A percentile compares a stretch with the other conserved stretches of the same genome.
Conservation (phyloP, 2,329 filamentous ascomycete species). For the Tolypocladium album region DNA sequence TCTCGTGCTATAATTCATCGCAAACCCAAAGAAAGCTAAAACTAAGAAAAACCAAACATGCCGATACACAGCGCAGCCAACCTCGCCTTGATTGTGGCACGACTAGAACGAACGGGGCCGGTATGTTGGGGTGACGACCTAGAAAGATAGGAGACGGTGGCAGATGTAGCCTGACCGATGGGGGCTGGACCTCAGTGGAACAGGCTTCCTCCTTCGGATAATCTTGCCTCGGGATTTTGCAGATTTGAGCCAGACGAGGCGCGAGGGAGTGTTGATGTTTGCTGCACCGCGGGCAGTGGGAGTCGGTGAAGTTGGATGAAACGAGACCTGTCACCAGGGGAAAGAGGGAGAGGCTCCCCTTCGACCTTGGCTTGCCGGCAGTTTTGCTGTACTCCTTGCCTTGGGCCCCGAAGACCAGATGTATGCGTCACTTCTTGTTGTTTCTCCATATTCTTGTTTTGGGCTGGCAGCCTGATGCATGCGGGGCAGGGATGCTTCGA, state of each 20-base stretch:
- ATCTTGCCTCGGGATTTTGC: background rate
- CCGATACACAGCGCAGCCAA: constrained; percentile 2
- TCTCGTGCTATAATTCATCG: constrained; percentile 46
- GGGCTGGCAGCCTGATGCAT: constrained; percentile 23
- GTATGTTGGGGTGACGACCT: constrained; percentile 2
- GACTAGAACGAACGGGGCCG: constrained; percentile 1
- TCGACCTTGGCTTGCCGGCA: background rate
- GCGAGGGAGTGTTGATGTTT: background rate
- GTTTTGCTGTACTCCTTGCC: background rate
- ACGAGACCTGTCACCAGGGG: background rate
- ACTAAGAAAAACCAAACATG: background rate
- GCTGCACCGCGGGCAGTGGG: background rate
- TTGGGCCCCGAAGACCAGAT: background rate
- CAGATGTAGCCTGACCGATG: background rate
- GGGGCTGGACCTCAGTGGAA: background rate
- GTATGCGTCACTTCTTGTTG: background rate
- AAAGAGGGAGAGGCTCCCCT: background rate
- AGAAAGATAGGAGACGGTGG: constrained; percentile 1
- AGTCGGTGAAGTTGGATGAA: background rate
- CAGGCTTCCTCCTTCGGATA: background rate
- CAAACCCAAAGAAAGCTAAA: background rate
- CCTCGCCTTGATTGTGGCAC: constrained; percentile 3
- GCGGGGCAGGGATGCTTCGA: constrained; percentile 28
- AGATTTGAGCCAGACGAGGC: background rate
- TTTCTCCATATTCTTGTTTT: constrained; percentile 6